A percentile compares a stretch with the other conserved stretches of the same genome.
These are phyloP conservation scores for Fomitopsis pulvina DNA, from an alignment of 768 basidiomycete genomes.

Conservation along the genomic window DNA sequence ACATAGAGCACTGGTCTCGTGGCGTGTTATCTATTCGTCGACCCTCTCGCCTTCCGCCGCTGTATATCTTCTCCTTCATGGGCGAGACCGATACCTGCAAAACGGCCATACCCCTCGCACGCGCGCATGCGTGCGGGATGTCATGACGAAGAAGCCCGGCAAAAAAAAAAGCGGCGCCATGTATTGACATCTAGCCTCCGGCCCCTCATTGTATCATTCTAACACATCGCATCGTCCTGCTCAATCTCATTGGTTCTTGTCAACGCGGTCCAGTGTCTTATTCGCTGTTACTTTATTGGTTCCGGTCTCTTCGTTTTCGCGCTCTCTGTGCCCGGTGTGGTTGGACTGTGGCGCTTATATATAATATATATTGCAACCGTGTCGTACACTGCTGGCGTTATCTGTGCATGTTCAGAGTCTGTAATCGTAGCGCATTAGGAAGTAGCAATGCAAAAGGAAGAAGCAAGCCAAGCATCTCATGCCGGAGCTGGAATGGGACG, in stretches of 20 bases:
- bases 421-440: slow-evolving; percentile 21
- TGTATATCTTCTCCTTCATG: slow-evolving; percentile 2
- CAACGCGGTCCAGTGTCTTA: slow-evolving; percentile 9
- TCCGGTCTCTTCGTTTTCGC: background rate
- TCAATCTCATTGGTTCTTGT: slow-evolving; percentile 14
- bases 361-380: slow-evolving; percentile 15
- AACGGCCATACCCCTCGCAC: background rate
- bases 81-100: slow-evolving; percentile 9
- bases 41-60: slow-evolving; percentile 4
- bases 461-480: background rate
- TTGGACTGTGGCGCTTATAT: slow-evolving; percentile 13
- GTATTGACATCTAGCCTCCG: slow-evolving; percentile 1
- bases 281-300: slow-evolving; percentile 20
- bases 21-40: background rate
- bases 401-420: slow-evolving; percentile 12
- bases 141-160: slow-evolving; percentile 1
- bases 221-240: slow-evolving; percentile 12
- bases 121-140: slow-evolving; percentile 1
- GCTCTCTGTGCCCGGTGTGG: slow-evolving; percentile 9
- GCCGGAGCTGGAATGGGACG: background rate
- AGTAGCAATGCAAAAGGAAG: slow-evolving; percentile 12
- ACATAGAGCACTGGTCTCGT: background rate
- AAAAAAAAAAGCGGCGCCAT: slow-evolving; percentile 4
- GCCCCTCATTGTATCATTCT: slow-evolving; percentile 14
- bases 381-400: slow-evolving; percentile 12